Conservation (phyloP, 305 asterid species). For the Rubia tinctorum region DNA sequence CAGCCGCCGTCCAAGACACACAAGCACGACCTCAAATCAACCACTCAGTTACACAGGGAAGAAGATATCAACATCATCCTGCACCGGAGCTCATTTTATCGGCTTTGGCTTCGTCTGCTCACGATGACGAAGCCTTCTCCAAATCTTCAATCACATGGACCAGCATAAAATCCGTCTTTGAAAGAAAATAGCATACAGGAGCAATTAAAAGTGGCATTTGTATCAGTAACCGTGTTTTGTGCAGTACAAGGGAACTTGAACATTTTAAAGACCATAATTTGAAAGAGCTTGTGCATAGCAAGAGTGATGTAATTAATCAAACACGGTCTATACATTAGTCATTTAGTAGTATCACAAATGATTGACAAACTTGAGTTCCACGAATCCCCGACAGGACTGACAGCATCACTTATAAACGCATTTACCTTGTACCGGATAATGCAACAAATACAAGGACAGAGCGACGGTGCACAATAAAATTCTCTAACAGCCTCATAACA, state of each 20-base stretch:
- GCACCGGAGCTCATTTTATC: constrained; percentile 2
- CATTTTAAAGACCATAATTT: neutral
- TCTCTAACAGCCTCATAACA: neutral
- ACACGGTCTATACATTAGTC: neutral
- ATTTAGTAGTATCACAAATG: neutral
- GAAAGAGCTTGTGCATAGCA: neutral
- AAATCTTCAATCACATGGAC: constrained; percentile 18
- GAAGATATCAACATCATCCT: neutral
- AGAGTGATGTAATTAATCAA: too few species aligned
- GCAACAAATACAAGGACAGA: neutral
- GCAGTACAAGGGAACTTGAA: neutral
- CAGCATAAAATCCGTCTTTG: constrained; percentile 24
- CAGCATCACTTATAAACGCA: neutral
- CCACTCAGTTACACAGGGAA: constrained; percentile 2
- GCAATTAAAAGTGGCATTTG: neutral
- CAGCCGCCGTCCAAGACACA: constrained; percentile 2
- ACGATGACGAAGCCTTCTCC: constrained; percentile 17
- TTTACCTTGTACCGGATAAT: neutral
- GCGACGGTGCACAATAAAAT: too few species aligned
- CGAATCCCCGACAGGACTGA: neutral
- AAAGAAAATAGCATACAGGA: constrained; percentile 9
- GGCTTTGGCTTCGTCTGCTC: constrained; percentile 14
- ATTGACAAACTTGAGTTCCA: neutral
- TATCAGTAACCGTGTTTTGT: neutral
- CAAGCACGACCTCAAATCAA: constrained; percentile 6